phyloP scores from a whole-genome alignment of 176 grass and related monocot genomes.

The Echinochloa phyllopogon region DNA sequence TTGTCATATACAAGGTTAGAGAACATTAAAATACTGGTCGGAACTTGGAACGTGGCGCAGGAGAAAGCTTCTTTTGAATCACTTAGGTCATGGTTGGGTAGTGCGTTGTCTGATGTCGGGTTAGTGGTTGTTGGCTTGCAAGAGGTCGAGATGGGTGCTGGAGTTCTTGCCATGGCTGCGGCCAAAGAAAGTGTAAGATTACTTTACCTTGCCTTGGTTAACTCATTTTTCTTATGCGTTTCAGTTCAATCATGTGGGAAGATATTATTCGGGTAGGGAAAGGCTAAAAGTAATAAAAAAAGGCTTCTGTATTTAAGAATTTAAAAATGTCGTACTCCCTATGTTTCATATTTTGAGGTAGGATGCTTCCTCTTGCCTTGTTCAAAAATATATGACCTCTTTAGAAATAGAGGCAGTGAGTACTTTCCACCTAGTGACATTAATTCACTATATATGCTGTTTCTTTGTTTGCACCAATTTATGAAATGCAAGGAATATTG shows the following conservation, averaged over 20 bases:
- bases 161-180: constrained; percentile 95
- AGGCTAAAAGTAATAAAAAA: constrained; percentile 5
- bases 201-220: constrained; percentile 31
- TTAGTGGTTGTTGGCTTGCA: constrained; percentile 93
- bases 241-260: constrained; percentile 26
- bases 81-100: constrained; percentile 79
- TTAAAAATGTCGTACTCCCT: background rate
- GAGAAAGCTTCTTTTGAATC: constrained; percentile 83
- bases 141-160: constrained; percentile 99
- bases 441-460: background rate
- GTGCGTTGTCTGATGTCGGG: constrained; percentile 64
- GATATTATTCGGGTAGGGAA: constrained; percentile 19
- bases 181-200: constrained; percentile 97
- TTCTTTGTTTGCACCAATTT: constrained; percentile 24
- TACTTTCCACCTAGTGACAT: background rate
- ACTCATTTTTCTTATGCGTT: constrained; percentile 32
- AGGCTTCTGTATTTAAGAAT: background rate
- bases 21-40: constrained; percentile 84
- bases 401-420: background rate
- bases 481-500: background rate
- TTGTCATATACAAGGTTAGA: constrained; percentile 73
- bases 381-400: constrained; percentile 24
- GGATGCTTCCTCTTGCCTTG: background rate
- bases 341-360: background rate
- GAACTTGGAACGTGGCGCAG: constrained; percentile 94